Evolutionary conservation across 169 alveolate species (phyloP).

Genomic region (Neospora caninum): DNA sequence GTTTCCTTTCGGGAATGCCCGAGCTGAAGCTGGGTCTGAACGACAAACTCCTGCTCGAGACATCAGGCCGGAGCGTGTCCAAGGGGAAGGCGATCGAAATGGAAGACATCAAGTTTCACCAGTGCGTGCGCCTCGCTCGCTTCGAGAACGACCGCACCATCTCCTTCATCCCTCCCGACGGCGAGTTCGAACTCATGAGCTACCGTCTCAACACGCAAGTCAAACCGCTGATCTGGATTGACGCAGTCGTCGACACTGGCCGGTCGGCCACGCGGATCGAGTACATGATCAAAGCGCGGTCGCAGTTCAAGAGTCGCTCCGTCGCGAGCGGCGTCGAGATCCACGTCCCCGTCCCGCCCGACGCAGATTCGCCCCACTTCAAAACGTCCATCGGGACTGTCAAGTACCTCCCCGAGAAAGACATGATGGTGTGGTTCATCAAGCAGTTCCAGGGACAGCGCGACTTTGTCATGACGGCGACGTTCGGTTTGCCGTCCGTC

Average conservation of each 20-base stretch:
- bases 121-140: constrained; percentile 88
- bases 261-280: constrained; percentile 92
- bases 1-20: constrained; percentile 99
- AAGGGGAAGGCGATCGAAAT: constrained; percentile 90
- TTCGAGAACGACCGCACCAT: constrained; percentile 97
- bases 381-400: constrained; percentile 95
- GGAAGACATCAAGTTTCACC: constrained; percentile 99
- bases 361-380: constrained; percentile 92
- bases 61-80: constrained; percentile 64
- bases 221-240: constrained; percentile 97
- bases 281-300: constrained; percentile 88
- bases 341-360: constrained; percentile 98
- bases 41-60: constrained; percentile 91
- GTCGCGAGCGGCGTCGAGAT: constrained; percentile 98
- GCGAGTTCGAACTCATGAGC: constrained; percentile 98
- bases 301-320: constrained; percentile 83
- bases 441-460: constrained; percentile 98
- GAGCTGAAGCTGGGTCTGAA: constrained; percentile 97
- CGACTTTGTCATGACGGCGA: constrained; percentile 96
- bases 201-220: constrained; percentile 96
- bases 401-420: constrained; percentile 96
- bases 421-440: constrained; percentile 94
- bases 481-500: constrained; percentile 97
- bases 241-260: constrained; percentile 89
- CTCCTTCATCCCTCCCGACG: constrained; percentile 99